Percentiles rank a stretch among this genome's conserved stretches.
Evolutionary conservation across 2,329 filamentous ascomycete genomes (phyloP).

Genomic region (Emmonsia crescens): DNA sequence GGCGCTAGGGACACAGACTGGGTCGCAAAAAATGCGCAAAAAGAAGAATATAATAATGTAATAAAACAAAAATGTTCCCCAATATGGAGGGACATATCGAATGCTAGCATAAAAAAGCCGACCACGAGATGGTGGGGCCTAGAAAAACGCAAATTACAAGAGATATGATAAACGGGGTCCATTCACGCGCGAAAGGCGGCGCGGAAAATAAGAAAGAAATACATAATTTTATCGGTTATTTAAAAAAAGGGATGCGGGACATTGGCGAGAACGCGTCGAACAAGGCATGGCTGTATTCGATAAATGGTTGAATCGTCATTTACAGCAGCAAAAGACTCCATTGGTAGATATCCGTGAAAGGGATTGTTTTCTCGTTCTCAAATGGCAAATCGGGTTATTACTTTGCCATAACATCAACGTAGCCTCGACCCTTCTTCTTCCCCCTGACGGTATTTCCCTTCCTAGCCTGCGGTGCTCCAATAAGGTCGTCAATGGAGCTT

Average conservation of each 20-base stretch:
- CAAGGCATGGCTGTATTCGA: not conserved
- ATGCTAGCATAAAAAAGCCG: not conserved
- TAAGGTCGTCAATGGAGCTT: slow-evolving; percentile 87
- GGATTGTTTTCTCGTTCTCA: not conserved
- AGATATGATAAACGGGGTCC: not conserved
- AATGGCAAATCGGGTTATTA: slow-evolving; percentile 14
- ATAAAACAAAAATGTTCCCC: not conserved
- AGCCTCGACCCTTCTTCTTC: slow-evolving; percentile 71
- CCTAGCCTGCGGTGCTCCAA: slow-evolving; percentile 62
- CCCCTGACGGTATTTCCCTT: slow-evolving; percentile 56
- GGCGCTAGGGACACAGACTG: not conserved
- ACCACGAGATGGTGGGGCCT: not conserved
- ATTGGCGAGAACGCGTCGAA: not conserved
- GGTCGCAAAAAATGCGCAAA: not conserved
- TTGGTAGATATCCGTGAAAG: not conserved
- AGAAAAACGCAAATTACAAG: not conserved
- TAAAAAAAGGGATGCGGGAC: not conserved
- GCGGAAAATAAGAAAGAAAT: not conserved
- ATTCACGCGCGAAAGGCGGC: not conserved
- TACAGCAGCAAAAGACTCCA: not conserved
- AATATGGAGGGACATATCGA: not conserved
- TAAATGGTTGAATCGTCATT: no score
- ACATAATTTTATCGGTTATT: not conserved
- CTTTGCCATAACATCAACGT: slow-evolving; percentile 93
- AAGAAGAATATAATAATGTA: not conserved